Base-by-base conservation (phyloP, 2,329 filamentous ascomycete genomes). In the Curvularia lunata region DNA sequence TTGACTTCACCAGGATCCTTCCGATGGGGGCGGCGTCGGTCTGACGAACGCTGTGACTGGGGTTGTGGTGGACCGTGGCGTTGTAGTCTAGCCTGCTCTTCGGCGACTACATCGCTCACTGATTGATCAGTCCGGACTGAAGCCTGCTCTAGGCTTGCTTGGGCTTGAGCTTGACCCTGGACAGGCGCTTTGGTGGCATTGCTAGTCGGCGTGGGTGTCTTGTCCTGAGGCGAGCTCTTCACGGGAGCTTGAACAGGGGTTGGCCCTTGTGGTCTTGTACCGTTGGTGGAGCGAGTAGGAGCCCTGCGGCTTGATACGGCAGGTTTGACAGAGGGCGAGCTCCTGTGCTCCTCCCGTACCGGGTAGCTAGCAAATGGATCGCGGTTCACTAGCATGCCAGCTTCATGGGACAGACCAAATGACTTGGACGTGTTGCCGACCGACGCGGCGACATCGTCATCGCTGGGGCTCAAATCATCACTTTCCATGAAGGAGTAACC, bases 401-500 rank as follows among this genome's bases (percentile, higher is more conserved):
- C 69, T 52, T 76, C 74, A 40, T 74, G 72, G 12, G 61, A 56
- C 43, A 64, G 64, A 16, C 74, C 74, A 41, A 73, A 77, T 0
- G 73, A 75, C 49, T 77, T 77, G 2, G 70, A 71, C 2, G 67
- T 71, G 41, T 75, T 63, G 8, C 63, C 61, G 41, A 67, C 52
- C 12, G 69, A 72, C 4, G 62, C 53, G 4, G 64, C 62, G 6
- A 64, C 51, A 19, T 67, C 66, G 13, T 67, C 68, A 2, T 68
- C 69, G 43, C 64, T 70, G 16, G 60, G 58, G 2, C 59, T 56
- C 19, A 58, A 45, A 7, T 63, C 68, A 19, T 67, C 67, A 38
- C 64, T 69, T 5, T 65, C 62, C 5, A 60, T 51, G 25, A 66
- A 65, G 21, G 62, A 64, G 27, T 66, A 58, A n/a, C 61, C 56